Evolutionary conservation across 805 yeast species (phyloP).

Genomic region (Saccharomycopsis oosterbeekiorum): DNA sequence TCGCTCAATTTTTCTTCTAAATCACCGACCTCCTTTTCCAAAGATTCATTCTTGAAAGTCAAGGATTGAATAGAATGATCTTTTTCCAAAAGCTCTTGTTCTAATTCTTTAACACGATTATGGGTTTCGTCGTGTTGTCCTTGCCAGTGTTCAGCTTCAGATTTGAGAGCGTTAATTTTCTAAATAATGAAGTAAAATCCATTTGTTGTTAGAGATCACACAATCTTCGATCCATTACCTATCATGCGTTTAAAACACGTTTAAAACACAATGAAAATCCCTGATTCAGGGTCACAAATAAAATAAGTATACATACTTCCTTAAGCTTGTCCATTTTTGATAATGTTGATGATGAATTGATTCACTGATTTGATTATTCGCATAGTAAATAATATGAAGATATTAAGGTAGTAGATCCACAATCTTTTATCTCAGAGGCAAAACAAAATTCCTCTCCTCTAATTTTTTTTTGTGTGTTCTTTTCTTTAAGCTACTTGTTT

Average conservation of each 20-base stretch:
- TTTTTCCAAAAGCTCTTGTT: slow-evolving; percentile 84
- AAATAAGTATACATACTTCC: slow-evolving; percentile 11
- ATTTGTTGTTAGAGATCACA: not conserved
- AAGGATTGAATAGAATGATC: slow-evolving; percentile 92
- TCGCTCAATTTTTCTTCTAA: slow-evolving; percentile 65
- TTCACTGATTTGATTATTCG: not conserved
- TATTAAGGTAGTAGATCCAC: not conserved
- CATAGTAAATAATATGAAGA: not conserved
- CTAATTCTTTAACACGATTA: slow-evolving; percentile 75
- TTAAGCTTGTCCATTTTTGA: slow-evolving; percentile 15
- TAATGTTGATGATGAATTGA: not conserved
- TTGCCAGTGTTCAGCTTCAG: slow-evolving; percentile 96
- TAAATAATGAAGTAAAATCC: slow-evolving; percentile 26
- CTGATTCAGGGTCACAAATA: too few relatives aligned
- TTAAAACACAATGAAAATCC: too few relatives aligned
- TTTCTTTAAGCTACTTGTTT: not conserved
- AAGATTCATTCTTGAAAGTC: slow-evolving; percentile 80
- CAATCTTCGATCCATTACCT: too few relatives aligned
- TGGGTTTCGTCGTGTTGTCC: slow-evolving; percentile 87
- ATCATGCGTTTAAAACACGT: too few relatives aligned
- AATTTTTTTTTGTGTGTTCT: not conserved
- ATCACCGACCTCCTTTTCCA: slow-evolving; percentile 77
- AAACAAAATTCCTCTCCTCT: not conserved
- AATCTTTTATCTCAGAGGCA: not conserved
- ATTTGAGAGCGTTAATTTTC: slow-evolving; percentile 83